Evolutionary conservation across 805 yeast genomes (phyloP).

Genomic region (Vanderwaltozyma yarrowii): DNA sequence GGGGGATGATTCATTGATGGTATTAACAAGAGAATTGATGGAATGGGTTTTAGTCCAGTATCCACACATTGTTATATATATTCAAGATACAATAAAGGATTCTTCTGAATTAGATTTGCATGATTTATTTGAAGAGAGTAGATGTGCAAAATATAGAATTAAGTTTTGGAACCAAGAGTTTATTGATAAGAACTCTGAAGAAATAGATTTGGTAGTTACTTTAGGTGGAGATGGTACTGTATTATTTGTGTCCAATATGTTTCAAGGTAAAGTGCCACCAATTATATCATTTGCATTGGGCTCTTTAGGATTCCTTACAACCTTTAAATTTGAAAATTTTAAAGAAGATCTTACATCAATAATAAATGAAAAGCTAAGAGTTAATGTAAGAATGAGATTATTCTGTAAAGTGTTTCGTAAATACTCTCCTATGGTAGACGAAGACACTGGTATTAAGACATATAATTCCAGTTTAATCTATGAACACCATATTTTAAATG

Average conservation of each 20-base stretch:
- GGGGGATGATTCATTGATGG: conserved; percentile 64
- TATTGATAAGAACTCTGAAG: conserved; percentile 31
- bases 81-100: conserved; percentile 55
- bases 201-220: conserved; percentile 69
- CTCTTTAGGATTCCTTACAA: conserved; percentile 82
- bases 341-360: conserved; percentile 46
- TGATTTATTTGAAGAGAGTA: conserved; percentile 35
- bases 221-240: conserved; percentile 97
- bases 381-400: conserved; percentile 76
- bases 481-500: conserved; percentile 70
- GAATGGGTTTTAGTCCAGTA: conserved; percentile 51
- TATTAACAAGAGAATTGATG: conserved; percentile 62
- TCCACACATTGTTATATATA: conserved; percentile 43
- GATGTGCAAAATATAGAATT: conserved; percentile 35
- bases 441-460: conserved; percentile 37
- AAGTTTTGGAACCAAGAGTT: conserved; percentile 60
- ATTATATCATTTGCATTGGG: conserved; percentile 81
- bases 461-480: conserved; percentile 30
- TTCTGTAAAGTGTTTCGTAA: conserved; percentile 59
- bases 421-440: conserved; percentile 23
- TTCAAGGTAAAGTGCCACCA: conserved; percentile 81
- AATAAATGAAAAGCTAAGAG: conserved; percentile 58
- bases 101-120: conserved; percentile 52
- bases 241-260: conserved; percentile 71
- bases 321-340: conserved; percentile 68